phyloP scores from a whole-genome alignment of 345 rosid genomes.

The Citrus sp. region DNA sequence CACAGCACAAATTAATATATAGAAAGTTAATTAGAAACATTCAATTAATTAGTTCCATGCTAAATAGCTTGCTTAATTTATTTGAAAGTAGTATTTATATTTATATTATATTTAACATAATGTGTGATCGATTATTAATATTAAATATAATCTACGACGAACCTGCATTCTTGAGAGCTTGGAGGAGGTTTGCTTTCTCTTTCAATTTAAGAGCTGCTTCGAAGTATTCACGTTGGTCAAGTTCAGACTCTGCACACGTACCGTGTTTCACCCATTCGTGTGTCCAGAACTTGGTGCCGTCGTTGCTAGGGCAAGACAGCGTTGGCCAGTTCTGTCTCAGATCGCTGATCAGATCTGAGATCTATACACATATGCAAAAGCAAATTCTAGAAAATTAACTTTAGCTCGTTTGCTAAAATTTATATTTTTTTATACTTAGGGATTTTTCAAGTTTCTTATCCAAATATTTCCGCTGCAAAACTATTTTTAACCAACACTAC shows the following conservation, averaged over 20 bases:
- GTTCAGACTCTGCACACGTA: constrained; percentile 67
- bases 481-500: no score
- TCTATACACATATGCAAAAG: constrained; percentile 25
- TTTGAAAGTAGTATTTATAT: not conserved
- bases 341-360: constrained; percentile 44
- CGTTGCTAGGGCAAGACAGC: constrained; percentile 64
- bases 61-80: not conserved
- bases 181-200: constrained; percentile 52
- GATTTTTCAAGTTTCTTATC: no score
- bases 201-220: constrained; percentile 51
- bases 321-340: constrained; percentile 68
- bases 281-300: constrained; percentile 64
- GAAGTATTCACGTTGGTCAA: constrained; percentile 69
- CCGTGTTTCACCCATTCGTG: constrained; percentile 91
- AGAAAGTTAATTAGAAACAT: not conserved
- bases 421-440: no score
- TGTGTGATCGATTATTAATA: no score
- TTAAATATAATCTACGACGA: not conserved
- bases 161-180: constrained; percentile 46
- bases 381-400: no score
- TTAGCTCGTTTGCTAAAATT: no score
- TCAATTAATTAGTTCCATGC: not conserved
- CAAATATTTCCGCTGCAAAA: no score
- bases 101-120: no score
- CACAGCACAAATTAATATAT: not conserved